phyloP scores from a whole-genome alignment of 306 rosid genomes.

The Pterocarpus santalinus region DNA sequence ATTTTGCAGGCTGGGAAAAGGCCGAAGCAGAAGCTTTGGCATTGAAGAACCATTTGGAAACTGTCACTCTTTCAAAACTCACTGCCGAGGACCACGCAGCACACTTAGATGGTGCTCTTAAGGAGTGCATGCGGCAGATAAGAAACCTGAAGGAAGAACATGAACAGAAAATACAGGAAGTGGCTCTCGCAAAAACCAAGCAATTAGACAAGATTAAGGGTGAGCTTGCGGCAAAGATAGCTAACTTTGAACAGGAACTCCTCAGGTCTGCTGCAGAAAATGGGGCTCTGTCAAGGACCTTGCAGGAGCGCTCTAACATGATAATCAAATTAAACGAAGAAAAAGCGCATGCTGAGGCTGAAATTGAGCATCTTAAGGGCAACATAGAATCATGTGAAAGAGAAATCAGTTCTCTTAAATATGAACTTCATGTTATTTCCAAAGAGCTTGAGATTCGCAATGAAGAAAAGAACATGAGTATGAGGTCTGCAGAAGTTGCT shows the following conservation, averaged over 20 bases:
- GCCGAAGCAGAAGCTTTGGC: slow-evolving; percentile 99
- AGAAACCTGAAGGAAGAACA: slow-evolving; percentile 95
- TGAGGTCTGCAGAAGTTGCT: slow-evolving; percentile 96
- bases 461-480: slow-evolving; percentile 98
- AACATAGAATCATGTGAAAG: slow-evolving; percentile 92
- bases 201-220: slow-evolving; percentile 87
- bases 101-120: slow-evolving; percentile 97
- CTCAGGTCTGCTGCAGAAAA: slow-evolving; percentile 88
- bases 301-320: slow-evolving; percentile 98
- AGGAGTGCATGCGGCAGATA: slow-evolving; percentile 98
- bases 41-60: slow-evolving; percentile 84
- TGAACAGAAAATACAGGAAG: slow-evolving; percentile 86
- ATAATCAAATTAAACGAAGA: slow-evolving; percentile 82
- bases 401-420: slow-evolving; percentile 93
- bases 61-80: slow-evolving; percentile 90
- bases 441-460: slow-evolving; percentile 98
- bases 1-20: slow-evolving; percentile 94
- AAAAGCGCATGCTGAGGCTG: slow-evolving; percentile 92
- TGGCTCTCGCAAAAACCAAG: slow-evolving; percentile 75
- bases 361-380: slow-evolving; percentile 84
- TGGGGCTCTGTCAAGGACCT: slow-evolving; percentile 84
- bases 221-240: slow-evolving; percentile 83
- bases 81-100: slow-evolving; percentile 95
- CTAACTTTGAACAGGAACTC: slow-evolving; percentile 85
- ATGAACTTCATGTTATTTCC: slow-evolving; percentile 83